Evolutionary conservation across 2,329 filamentous ascomycete species (phyloP).

Genomic region (Colletotrichum zoysiae): DNA sequence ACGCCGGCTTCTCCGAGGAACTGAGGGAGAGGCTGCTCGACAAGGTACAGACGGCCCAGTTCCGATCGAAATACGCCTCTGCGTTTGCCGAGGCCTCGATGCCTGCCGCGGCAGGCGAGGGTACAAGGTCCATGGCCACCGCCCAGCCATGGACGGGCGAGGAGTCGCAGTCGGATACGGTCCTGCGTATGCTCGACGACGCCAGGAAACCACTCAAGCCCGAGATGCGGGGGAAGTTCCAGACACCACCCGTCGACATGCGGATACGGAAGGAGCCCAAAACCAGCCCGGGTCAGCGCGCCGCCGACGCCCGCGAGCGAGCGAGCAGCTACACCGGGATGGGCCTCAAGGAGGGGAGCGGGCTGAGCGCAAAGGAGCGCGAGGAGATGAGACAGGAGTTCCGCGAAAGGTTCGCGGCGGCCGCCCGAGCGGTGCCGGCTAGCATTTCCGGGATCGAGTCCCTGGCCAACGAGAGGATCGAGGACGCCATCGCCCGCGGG

Average conservation of each 20-base stretch:
- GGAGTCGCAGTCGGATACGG: constrained; percentile 80
- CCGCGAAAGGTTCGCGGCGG: constrained; percentile 82
- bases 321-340: constrained; percentile 64
- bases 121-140: constrained; percentile 75
- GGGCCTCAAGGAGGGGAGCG: constrained; percentile 60
- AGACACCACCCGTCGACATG: constrained; percentile 65
- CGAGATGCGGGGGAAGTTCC: constrained; percentile 60
- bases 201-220: constrained; percentile 76
- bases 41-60: constrained; percentile 68
- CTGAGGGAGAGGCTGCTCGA: constrained; percentile 69
- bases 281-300: constrained; percentile 60
- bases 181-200: constrained; percentile 87
- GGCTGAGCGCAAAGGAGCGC: constrained; percentile 77
- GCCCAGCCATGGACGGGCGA: constrained; percentile 82
- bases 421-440: constrained; percentile 78
- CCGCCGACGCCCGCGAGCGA: constrained; percentile 68
- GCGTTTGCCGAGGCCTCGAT: constrained; percentile 64
- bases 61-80: constrained; percentile 62
- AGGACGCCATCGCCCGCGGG: constrained; percentile 91
- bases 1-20: constrained; percentile 74
- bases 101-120: constrained; percentile 71
- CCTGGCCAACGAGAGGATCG: constrained; percentile 90
- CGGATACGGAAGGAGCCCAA: constrained; percentile 57
- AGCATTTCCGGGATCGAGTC: constrained; percentile 83
- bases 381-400: constrained; percentile 80